Evolutionary conservation across 345 rosid species (phyloP), one percentile per base, ranked within the genome.

Genomic region (Noccaea caerulescens): DNA sequence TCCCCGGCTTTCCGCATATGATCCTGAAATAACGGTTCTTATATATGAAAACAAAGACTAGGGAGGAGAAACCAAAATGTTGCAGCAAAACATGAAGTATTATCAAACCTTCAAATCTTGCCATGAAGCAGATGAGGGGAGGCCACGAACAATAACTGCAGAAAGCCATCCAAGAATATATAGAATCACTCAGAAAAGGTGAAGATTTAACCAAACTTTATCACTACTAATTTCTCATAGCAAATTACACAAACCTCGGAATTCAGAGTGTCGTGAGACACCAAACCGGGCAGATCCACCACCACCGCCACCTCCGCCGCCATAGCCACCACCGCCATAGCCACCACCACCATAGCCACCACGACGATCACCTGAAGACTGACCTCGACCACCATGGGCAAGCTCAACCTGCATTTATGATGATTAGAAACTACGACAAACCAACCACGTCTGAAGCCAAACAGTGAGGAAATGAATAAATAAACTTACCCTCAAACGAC

Each of bases 341-440:
- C 87, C 83, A 63, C 86, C 83, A 14, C 74, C 61, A 0, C 61
- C 73, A 7, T 82, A 84, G 10, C 86, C 79, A 66, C 89, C 88
- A 74, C 92, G 86, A 27, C 90, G 90, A 77, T 89, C 95, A 76
- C 86, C 76, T 61, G 92, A 82, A 51, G 88, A 78, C 63, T 77
- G 95, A 46, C 97, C 93, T 75, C 95, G 80, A 58, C 98, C 99
- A 77, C 99, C 98, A 86, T 93, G 98, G 56, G 98, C 96, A 79
- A 94, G 97, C 80, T 94, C 99, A 80, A 94, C 97, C 99, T 94
- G 76, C 78, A 78, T 8, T 60, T 16, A 72, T 33, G 36, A 63
- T 30, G 46, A 72, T 55, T 42, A 42, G 69, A 73, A 73, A 41
- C 34, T 41, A 43, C 25, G n/a, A 11, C n/a, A 6, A 12, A 3